phyloP scores from a whole-genome alignment of 2,329 filamentous ascomycete species.

The Neopestalotiopsis sp. region DNA sequence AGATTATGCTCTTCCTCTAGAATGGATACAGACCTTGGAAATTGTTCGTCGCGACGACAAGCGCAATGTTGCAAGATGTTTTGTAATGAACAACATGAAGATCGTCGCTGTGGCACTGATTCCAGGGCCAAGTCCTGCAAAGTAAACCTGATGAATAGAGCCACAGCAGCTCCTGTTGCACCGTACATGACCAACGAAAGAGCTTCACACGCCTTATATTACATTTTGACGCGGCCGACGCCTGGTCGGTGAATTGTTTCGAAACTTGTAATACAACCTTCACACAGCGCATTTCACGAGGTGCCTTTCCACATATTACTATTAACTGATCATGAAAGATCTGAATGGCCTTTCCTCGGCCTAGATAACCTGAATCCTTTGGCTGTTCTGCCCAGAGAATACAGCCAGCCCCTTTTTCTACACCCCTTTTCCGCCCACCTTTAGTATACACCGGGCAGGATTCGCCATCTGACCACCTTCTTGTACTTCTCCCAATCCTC shows the following conservation, averaged over 20 bases:
- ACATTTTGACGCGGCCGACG: not conserved
- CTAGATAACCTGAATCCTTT: not conserved
- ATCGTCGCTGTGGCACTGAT: too few relatives aligned
- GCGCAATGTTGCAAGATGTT: too few relatives aligned
- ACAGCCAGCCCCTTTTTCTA: not conserved
- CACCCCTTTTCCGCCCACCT: not conserved
- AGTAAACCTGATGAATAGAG: too few relatives aligned
- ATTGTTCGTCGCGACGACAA: too few relatives aligned
- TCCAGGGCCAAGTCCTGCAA: too few relatives aligned
- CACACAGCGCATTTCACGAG: too few relatives aligned
- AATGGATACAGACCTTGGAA: too few relatives aligned
- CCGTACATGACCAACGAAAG: too few relatives aligned
- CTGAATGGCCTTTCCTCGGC: not conserved
- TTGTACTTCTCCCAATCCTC: conserved; percentile 92
- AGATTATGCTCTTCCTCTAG: too few relatives aligned
- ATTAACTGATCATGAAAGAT: not conserved
- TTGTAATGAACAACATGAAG: too few relatives aligned
- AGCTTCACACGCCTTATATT: not conserved
- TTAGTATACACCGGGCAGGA: conserved; percentile 85
- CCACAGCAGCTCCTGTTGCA: too few relatives aligned
- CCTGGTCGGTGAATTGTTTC: too few relatives aligned
- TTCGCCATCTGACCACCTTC: conserved; percentile 78
- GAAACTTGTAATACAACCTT: not conserved
- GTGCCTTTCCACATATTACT: not conserved
- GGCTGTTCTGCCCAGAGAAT: not conserved